A percentile compares a stretch with the other conserved stretches of the same genome.
Conservation (phyloP, 2,329 filamentous ascomycete species). For the Graphilbum ipis-grandicollis region DNA sequence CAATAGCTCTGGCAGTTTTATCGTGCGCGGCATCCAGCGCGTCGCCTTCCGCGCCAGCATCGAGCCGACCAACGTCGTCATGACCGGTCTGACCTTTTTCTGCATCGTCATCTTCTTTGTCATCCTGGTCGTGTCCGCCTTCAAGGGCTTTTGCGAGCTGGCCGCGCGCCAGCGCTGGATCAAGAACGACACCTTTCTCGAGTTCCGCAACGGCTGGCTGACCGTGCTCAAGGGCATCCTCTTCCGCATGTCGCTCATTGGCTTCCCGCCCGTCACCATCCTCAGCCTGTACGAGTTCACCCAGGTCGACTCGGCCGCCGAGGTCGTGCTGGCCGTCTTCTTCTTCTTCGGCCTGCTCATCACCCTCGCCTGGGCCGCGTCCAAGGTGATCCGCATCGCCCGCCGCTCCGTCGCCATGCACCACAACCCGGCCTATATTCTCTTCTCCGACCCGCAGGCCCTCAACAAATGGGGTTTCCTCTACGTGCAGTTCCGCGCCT, state of each 20-base stretch:
- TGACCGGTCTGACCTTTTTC: conserved; percentile 72
- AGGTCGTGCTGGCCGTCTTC: conserved; percentile 63
- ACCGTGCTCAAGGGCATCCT: conserved; percentile 74
- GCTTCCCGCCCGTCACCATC: conserved; percentile 70
- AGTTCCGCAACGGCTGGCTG: conserved; percentile 77
- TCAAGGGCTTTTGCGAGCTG: conserved; percentile 60
- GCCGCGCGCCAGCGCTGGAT: conserved; percentile 55
- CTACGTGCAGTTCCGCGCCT: conserved; percentile 78
- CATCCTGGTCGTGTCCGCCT: conserved; percentile 48
- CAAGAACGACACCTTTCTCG: conserved; percentile 54
- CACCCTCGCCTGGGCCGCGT: conserved; percentile 60
- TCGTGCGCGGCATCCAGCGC: conserved; percentile 60
- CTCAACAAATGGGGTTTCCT: conserved; percentile 89
- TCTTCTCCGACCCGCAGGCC: conserved; percentile 70
- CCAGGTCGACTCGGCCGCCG: conserved; percentile 56
- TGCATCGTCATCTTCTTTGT: conserved; percentile 59
- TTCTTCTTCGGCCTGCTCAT: conserved; percentile 61
- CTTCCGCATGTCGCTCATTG: conserved; percentile 67
- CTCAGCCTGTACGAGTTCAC: conserved; percentile 79
- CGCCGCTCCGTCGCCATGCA: conserved; percentile 70
- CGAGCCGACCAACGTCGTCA: conserved; percentile 69
- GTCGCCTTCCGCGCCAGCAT: conserved; percentile 68
- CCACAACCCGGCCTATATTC: conserved; percentile 79
- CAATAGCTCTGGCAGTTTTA: conserved; percentile 23
- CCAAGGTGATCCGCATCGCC: conserved; percentile 67